A percentile compares a stretch with the other conserved stretches of the same genome.
Conservation (phyloP, 2,329 filamentous ascomycete species). For the Fusarium azukiicola region DNA sequence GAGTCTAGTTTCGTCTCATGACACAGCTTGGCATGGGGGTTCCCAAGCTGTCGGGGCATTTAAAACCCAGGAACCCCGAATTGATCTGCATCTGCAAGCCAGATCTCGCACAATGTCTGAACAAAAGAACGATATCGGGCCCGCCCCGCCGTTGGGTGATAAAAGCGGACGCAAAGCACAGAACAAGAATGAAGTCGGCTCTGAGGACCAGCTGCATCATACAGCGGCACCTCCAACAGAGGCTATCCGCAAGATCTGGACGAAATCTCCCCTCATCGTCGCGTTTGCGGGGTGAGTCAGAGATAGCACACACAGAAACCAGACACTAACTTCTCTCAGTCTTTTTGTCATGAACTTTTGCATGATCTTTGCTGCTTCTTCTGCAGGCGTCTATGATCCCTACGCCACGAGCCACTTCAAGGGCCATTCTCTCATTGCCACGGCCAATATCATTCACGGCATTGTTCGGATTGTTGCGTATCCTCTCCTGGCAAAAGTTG, state of each 20-base stretch:
- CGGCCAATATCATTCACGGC: conserved; percentile 38
- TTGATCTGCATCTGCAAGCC: neutral
- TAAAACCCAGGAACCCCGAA: neutral
- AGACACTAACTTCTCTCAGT: neutral
- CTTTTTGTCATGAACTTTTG: conserved; percentile 48
- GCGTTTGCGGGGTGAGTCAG: conserved; percentile 33
- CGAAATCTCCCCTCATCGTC: neutral
- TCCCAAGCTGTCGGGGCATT: neutral
- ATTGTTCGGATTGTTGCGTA: conserved; percentile 43
- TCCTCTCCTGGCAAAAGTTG: conserved; percentile 42
- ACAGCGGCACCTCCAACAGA: conserved; percentile 27
- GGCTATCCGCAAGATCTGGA: conserved; percentile 43
- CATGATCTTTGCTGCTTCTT: conserved; percentile 46
- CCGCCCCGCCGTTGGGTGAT: neutral
- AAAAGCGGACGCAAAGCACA: neutral
- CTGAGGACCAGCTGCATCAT: neutral
- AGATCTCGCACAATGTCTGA: neutral
- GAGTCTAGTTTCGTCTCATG: neutral
- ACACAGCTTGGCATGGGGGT: neutral
- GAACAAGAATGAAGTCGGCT: conserved; percentile 13
- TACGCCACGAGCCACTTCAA: conserved; percentile 47
- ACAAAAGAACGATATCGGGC: neutral
- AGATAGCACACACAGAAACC: rapidly evolving
- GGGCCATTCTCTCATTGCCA: conserved; percentile 37
- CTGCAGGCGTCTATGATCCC: conserved; percentile 43